Evolutionary conservation across 768 basidiomycete genomes (phyloP).

Genomic region (Leccinellum luteum): DNA sequence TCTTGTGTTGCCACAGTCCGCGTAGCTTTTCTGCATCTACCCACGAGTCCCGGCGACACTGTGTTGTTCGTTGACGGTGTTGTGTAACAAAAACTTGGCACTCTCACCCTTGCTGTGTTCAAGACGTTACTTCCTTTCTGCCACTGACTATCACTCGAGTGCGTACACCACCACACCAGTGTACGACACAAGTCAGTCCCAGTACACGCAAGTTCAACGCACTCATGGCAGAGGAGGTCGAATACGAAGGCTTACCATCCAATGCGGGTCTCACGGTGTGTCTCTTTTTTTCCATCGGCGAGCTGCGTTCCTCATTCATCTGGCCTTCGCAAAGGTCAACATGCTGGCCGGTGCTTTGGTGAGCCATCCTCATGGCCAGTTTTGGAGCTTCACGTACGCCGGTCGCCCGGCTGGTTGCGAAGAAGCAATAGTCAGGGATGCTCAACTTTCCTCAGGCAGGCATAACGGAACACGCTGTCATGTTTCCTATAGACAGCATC

Average conservation of each 20-base stretch:
- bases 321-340: conserved; percentile 60
- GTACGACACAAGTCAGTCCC: conserved; percentile 3
- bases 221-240: conserved; percentile 45
- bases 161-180: conserved; percentile 6
- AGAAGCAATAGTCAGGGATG: not conserved
- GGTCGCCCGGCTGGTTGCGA: not conserved
- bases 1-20: not conserved
- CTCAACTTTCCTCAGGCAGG: conserved; percentile 68
- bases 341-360: conserved; percentile 97
- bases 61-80: not conserved
- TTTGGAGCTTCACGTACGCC: not conserved
- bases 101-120: conserved; percentile 4
- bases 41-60: not conserved
- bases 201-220: conserved; percentile 9
- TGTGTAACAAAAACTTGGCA: conserved; percentile 7
- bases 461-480: conserved; percentile 97
- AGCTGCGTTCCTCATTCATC: conserved; percentile 15
- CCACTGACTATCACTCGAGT: not conserved
- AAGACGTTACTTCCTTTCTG: not conserved
- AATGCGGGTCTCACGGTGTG: conserved; percentile 76
- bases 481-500: conserved; percentile 98
- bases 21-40: not conserved
- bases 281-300: conserved; percentile 3
- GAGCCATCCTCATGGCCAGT: conserved; percentile 34
- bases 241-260: conserved; percentile 66